These are phyloP conservation scores for Fusarium torreyae DNA, from an alignment of 2,329 filamentous ascomycete species.

Conservation along the genomic window DNA sequence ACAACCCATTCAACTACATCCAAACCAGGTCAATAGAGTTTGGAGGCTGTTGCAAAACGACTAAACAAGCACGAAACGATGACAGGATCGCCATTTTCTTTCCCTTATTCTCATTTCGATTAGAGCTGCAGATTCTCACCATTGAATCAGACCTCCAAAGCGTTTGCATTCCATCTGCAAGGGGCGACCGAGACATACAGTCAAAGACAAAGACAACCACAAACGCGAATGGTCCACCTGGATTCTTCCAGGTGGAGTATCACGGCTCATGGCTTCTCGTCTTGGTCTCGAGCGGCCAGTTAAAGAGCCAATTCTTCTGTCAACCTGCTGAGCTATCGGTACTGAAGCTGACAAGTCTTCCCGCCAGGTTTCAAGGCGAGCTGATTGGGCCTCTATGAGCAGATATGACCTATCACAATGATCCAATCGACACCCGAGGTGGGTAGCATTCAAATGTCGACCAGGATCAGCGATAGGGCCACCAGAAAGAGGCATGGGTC, in stretches of 20 bases:
- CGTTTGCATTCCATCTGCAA: conserved; percentile 36
- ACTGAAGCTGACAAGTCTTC: conserved; percentile 22
- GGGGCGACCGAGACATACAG: conserved; percentile 19
- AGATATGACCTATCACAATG: conserved; percentile 29
- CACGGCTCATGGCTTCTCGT: background rate
- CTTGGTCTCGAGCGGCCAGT: conserved; percentile 8
- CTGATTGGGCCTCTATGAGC: conserved; percentile 25
- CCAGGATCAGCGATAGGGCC: conserved; percentile 30
- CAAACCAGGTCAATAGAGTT: conserved; percentile 14
- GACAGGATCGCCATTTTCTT: background rate
- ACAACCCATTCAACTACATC: conserved; percentile 16
- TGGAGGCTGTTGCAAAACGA: conserved; percentile 10
- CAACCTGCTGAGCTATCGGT: background rate
- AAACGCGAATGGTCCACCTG: conserved; percentile 1
- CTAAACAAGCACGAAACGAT: conserved; percentile 2
- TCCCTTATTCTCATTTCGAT: conserved; percentile 5
- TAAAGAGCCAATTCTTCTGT: conserved; percentile 11
- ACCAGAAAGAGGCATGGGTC: conserved; percentile 28
- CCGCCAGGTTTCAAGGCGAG: conserved; percentile 18
- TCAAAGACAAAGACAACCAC: conserved; percentile 26
- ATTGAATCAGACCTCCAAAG: conserved; percentile 23
- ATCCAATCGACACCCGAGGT: conserved; percentile 26
- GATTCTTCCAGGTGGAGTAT: conserved; percentile 2
- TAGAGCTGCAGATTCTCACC: conserved; percentile 13
- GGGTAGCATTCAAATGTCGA: conserved; percentile 18